Conservation (phyloP, 345 rosid genomes). For the Brassica cretica region DNA sequence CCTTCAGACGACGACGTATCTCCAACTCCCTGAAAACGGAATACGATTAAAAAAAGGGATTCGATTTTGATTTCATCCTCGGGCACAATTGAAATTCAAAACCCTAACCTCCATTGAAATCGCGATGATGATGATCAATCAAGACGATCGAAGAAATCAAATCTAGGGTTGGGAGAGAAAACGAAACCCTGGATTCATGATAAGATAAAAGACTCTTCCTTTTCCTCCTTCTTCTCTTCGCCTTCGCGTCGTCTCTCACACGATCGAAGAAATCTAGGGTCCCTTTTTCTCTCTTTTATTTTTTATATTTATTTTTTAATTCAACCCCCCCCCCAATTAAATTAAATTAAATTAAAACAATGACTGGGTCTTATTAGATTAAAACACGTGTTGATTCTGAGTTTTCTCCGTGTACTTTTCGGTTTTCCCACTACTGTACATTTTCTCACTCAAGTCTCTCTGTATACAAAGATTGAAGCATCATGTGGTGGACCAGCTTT, state of each 20-base stretch:
- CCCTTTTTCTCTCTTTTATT: not conserved
- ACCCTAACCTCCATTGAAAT: not conserved
- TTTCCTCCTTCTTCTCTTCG: not conserved
- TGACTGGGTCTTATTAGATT: not conserved
- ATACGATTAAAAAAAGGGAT: not conserved
- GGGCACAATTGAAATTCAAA: not conserved
- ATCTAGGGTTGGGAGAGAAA: not conserved
- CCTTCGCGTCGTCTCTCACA: not conserved
- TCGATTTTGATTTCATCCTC: not conserved
- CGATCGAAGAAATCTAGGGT: not conserved
- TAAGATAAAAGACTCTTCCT: not conserved
- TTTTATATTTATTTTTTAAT: not conserved
- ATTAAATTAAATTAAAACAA: not conserved
- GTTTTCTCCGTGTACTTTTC: not conserved
- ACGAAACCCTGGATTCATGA: not conserved
- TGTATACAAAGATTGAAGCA: too few species aligned
- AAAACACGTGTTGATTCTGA: not conserved
- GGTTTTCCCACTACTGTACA: not conserved
- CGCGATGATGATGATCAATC: not conserved
- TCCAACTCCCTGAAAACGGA: not conserved
- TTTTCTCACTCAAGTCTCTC: not conserved
- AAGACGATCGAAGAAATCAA: not conserved
- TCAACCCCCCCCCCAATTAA: not conserved
- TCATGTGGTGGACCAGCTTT: not conserved
- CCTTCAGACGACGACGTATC: conserved; percentile 36